phyloP scores from a whole-genome alignment of 768 basidiomycete genomes.

The Nevesoporus exiguus region DNA sequence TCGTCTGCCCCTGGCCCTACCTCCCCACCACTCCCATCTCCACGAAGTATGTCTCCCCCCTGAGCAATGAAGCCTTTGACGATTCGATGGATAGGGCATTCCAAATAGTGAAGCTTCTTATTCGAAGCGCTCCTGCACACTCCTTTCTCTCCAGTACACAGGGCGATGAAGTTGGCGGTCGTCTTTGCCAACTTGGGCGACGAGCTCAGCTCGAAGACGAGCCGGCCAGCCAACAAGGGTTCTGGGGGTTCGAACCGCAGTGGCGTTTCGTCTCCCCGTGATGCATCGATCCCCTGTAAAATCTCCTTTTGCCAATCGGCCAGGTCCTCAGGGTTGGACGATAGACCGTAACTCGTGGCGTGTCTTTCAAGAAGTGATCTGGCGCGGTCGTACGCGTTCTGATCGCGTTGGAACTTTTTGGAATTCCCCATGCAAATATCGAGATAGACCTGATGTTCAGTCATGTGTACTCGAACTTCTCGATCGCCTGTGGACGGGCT shows the following conservation, averaged over 20 bases:
- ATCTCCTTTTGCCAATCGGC: slow-evolving; percentile 43
- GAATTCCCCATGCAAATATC: slow-evolving; percentile 43
- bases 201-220: slow-evolving; percentile 40
- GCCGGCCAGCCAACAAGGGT: slow-evolving; percentile 39
- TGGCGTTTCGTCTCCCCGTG: slow-evolving; percentile 26
- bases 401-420: slow-evolving; percentile 22
- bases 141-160: slow-evolving; percentile 45
- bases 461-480: slow-evolving; percentile 3
- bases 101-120: slow-evolving; percentile 42
- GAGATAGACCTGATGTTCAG: slow-evolving; percentile 29
- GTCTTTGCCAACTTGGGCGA: slow-evolving; percentile 44
- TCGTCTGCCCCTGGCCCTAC: slow-evolving; percentile 26
- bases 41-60: slow-evolving; percentile 51
- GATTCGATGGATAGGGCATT: slow-evolving; percentile 44
- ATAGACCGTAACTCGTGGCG: slow-evolving; percentile 41
- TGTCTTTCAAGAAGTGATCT: slow-evolving; percentile 35
- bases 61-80: slow-evolving; percentile 49
- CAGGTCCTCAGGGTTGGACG: slow-evolving; percentile 36
- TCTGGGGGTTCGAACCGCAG: slow-evolving; percentile 36
- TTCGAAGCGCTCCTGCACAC: slow-evolving; percentile 45
- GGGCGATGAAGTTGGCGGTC: slow-evolving; percentile 44
- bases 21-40: slow-evolving; percentile 55
- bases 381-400: slow-evolving; percentile 33
- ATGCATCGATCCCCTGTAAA: slow-evolving; percentile 41
- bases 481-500: background rate